Evolutionary conservation across 768 basidiomycete genomes (phyloP).

Genomic region (Trametes cinnabarina): DNA sequence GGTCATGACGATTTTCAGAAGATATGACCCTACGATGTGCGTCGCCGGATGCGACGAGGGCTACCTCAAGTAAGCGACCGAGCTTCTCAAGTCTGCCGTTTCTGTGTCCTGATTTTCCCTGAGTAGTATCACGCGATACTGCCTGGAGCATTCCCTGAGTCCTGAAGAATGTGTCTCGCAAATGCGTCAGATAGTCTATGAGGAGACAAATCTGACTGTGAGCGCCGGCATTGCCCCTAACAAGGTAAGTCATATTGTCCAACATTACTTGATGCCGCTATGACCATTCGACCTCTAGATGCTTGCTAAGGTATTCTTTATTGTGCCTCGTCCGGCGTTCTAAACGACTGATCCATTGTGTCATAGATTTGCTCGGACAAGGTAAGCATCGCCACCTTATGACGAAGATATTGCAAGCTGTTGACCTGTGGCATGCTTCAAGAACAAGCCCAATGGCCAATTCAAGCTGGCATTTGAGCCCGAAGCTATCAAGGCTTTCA

Average conservation of each 20-base stretch:
- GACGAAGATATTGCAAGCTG: background rate
- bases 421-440: background rate
- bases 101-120: background rate
- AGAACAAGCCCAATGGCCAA: constrained; percentile 97
- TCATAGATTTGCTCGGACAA: constrained; percentile 89
- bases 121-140: constrained; percentile 79
- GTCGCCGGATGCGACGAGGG: constrained; percentile 87
- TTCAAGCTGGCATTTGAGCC: constrained; percentile 70
- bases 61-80: constrained; percentile 74
- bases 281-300: constrained; percentile 47
- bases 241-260: constrained; percentile 65
- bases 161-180: constrained; percentile 74
- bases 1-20: constrained; percentile 65
- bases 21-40: constrained; percentile 75
- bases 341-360: background rate
- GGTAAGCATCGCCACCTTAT: constrained; percentile 33
- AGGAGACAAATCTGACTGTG: constrained; percentile 83
- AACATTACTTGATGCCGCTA: too few species aligned
- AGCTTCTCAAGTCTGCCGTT: background rate
- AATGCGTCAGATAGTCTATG: constrained; percentile 70
- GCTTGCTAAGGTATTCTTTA: constrained; percentile 76
- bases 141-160: constrained; percentile 58
- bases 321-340: background rate
- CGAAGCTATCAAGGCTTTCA: constrained; percentile 67
- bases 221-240: constrained; percentile 97